Conservation (phyloP, 768 basidiomycete genomes). For the Gymnopilus junonius region DNA sequence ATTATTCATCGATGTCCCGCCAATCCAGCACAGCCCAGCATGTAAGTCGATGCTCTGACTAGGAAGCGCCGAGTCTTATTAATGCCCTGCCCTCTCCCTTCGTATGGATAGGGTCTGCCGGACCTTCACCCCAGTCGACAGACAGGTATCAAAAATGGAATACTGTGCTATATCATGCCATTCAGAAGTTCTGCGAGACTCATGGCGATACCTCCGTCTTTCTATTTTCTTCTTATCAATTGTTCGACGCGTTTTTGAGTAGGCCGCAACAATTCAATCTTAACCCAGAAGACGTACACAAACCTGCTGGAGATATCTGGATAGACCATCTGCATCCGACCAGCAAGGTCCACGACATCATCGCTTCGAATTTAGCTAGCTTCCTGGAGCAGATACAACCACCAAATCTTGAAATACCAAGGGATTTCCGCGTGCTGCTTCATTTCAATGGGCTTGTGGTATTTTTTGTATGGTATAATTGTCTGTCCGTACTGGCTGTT, state of each 20-base stretch:
- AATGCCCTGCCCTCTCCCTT: background rate
- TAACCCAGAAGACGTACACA: slow-evolving; percentile 32
- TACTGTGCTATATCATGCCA: slow-evolving; percentile 29
- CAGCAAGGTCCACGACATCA: slow-evolving; percentile 48
- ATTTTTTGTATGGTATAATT: no score
- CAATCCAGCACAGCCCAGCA: slow-evolving; percentile 51
- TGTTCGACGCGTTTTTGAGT: slow-evolving; percentile 53
- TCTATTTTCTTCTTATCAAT: slow-evolving; percentile 52
- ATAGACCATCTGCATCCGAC: slow-evolving; percentile 56
- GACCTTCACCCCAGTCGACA: background rate
- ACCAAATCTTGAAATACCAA: background rate
- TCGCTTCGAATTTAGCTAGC: slow-evolving; percentile 47
- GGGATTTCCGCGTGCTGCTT: no score
- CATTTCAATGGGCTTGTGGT: no score
- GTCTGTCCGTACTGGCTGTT: background rate
- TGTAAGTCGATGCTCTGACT: slow-evolving; percentile 25
- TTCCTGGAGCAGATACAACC: slow-evolving; percentile 34
- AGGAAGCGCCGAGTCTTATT: background rate
- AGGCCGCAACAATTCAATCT: slow-evolving; percentile 47
- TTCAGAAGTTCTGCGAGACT: slow-evolving; percentile 39
- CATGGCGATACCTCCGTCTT: slow-evolving; percentile 50
- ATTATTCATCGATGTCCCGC: slow-evolving; percentile 63
- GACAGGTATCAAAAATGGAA: slow-evolving; percentile 47
- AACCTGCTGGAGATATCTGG: slow-evolving; percentile 48
- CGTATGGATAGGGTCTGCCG: background rate